A percentile compares a stretch with the other conserved stretches of the same genome.
These are phyloP conservation scores for Saccharomyces cerevisiae DNA, from an alignment of 805 yeast genomes.

Conservation along the genomic window DNA sequence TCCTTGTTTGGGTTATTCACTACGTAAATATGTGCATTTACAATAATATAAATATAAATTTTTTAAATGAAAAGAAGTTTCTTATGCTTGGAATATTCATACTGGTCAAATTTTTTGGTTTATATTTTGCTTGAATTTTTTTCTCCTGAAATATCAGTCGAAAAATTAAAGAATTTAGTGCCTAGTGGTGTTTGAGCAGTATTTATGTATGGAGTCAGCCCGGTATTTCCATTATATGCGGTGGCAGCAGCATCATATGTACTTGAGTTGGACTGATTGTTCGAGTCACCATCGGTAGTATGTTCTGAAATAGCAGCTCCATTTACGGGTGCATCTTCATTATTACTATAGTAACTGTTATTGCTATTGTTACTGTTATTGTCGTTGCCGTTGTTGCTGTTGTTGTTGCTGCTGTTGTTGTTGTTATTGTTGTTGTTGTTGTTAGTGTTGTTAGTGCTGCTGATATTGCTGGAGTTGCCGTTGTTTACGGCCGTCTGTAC, in stretches of 20 bases:
- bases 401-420: background rate
- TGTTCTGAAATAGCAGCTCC: background rate
- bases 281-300: background rate
- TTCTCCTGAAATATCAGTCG: constrained; percentile 13
- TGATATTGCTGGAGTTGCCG: background rate
- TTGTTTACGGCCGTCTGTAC: background rate
- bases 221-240: constrained; percentile 19
- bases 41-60: background rate
- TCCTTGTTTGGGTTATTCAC: background rate
- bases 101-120: background rate
- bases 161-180: constrained; percentile 23
- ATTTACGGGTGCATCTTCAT: background rate
- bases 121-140: constrained; percentile 4
- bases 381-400: background rate
- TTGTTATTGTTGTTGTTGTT: background rate
- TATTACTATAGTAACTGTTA: background rate
- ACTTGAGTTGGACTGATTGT: background rate
- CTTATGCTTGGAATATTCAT: background rate
- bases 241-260: constrained; percentile 4
- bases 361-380: background rate
- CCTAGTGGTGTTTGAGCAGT: constrained; percentile 24
- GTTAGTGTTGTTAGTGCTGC: background rate
- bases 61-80: background rate
- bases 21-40: background rate
- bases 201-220: constrained; percentile 27